Base-by-base conservation (phyloP, 1,284 basidiomycete species). In the Takashimella tepidaria region DNA sequence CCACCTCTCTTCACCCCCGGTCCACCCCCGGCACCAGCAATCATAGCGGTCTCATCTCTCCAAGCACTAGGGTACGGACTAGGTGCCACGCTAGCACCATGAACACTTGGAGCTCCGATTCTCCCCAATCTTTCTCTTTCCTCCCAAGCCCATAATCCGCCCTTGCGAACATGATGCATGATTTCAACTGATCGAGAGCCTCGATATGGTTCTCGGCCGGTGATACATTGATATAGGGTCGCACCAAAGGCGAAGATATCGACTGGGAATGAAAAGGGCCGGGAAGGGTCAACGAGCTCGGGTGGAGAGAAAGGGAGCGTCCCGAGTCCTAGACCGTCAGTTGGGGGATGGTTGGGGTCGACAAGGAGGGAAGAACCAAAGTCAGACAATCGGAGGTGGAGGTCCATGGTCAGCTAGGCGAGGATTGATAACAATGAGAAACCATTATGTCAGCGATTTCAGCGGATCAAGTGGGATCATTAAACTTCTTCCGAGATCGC, bases 201-300 rank as follows among this genome's bases (percentile, higher is more conserved):
- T 41, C 68, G 64, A 63, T 75, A 80, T 3, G 79, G 79, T 53
- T 80, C 78, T 6, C 72, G 60, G 0, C 76, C 78, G 1, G 76
- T 76, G 42, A 79, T 56, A 45, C 75, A 70, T 49, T 77, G 75
- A 49, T 74, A 70, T 19, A 80, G 70, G 4, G 78, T 78, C 1
- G 79, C 76, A 23, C 78, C 79, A 42, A 79, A 72, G 20, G 76
- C 71, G 60, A 79, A 81, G 11, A 80, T 63, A 64, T 81, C 79
- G 54, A 76, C 71, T 1, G 76, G 71, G 62, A 76, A 78, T 21
- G 70, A 73, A 63, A 79, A 79, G 0, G 76, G 63, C 22, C 60
- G 64, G n/a, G 47, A 53, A 1, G 72, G 68, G 51, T 71, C 68
- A 41, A 76, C 69, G 27, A 79, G 73, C 56, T 81, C 79, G n/a